These are phyloP conservation scores for Rubroshorea leprosula DNA, from an alignment of 345 rosid species.

Conservation along the genomic window DNA sequence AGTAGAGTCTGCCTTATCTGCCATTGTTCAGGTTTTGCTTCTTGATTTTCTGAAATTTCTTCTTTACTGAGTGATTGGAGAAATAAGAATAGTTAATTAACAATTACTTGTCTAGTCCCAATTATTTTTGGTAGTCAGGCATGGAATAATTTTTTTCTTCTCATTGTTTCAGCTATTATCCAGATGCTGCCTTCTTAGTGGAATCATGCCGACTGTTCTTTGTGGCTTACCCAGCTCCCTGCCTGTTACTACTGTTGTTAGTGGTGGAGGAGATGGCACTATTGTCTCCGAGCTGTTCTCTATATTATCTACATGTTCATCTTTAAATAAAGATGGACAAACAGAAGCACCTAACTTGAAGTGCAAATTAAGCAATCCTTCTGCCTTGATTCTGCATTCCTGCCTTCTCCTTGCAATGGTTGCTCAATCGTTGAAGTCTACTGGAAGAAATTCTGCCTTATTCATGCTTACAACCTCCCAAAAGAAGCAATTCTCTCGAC, in stretches of 20 bases:
- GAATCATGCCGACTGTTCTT: slow-evolving; percentile 64
- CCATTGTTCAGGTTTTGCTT: slow-evolving; percentile 67
- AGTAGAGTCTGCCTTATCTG: slow-evolving; percentile 52
- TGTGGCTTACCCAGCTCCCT: slow-evolving; percentile 92
- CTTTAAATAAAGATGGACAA: slow-evolving; percentile 51
- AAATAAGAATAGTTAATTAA: not conserved
- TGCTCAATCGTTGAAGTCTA: slow-evolving; percentile 81
- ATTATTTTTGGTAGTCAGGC: not conserved
- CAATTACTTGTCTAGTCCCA: not conserved
- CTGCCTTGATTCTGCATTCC: slow-evolving; percentile 49
- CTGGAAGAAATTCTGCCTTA: slow-evolving; percentile 78
- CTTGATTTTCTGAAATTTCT: slow-evolving; percentile 6
- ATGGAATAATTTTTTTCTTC: slow-evolving; percentile 9
- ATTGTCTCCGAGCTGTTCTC: slow-evolving; percentile 76
- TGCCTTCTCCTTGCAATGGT: slow-evolving; percentile 67
- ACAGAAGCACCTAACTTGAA: slow-evolving; percentile 43
- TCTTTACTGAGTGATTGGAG: not conserved
- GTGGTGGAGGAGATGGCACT: slow-evolving; percentile 97
- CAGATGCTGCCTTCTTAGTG: slow-evolving; percentile 83
- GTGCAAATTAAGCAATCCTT: slow-evolving; percentile 52
- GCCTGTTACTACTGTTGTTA: slow-evolving; percentile 70
- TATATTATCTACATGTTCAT: slow-evolving; percentile 50
- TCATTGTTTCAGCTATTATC: slow-evolving; percentile 63
- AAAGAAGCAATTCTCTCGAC: slow-evolving; percentile 76
- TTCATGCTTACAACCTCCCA: slow-evolving; percentile 86